These are phyloP conservation scores for Trametes villosa DNA, from an alignment of 768 basidiomycete genomes.

Conservation along the genomic window DNA sequence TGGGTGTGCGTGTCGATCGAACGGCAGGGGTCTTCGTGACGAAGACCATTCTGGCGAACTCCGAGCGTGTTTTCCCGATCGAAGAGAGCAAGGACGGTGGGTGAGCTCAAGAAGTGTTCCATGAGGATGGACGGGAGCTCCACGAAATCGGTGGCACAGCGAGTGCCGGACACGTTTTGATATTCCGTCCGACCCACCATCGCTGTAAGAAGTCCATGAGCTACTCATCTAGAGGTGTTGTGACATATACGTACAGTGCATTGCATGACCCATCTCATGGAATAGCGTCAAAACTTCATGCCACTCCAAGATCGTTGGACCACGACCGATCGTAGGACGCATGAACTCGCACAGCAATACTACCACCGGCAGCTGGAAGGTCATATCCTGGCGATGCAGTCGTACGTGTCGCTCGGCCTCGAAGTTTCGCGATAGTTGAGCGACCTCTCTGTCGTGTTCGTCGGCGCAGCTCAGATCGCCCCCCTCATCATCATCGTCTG, in stretches of 20 bases:
- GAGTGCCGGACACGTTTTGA: conserved; percentile 96
- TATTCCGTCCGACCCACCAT: conserved; percentile 98
- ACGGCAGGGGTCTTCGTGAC: conserved; percentile 75
- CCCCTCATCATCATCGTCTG: conserved; percentile 85
- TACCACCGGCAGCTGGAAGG: conserved; percentile 88
- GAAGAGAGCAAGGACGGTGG: conserved; percentile 81
- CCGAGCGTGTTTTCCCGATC: conserved; percentile 53
- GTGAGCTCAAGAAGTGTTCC: conserved; percentile 95
- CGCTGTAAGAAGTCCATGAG: conserved; percentile 49
- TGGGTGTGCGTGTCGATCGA: conserved; percentile 90
- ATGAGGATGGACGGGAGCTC: conserved; percentile 97
- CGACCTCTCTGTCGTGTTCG: conserved; percentile 35
- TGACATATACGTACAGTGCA: conserved; percentile 85
- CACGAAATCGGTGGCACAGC: conserved; percentile 97
- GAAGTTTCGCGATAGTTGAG: conserved; percentile 58
- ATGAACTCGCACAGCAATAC: conserved; percentile 90
- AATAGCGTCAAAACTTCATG: conserved; percentile 93
- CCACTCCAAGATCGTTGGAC: conserved; percentile 83
- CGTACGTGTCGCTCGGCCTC: conserved; percentile 64
- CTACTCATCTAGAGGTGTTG: neutral
- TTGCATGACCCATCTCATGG: conserved; percentile 99
- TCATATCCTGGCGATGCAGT: conserved; percentile 64
- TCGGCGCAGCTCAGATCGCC: conserved; percentile 59
- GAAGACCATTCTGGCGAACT: conserved; percentile 56
- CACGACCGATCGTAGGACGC: conserved; percentile 58